Evolutionary conservation across 1,139 yeast species (phyloP).

Genomic region (Debaryomycetaceae sp.): DNA sequence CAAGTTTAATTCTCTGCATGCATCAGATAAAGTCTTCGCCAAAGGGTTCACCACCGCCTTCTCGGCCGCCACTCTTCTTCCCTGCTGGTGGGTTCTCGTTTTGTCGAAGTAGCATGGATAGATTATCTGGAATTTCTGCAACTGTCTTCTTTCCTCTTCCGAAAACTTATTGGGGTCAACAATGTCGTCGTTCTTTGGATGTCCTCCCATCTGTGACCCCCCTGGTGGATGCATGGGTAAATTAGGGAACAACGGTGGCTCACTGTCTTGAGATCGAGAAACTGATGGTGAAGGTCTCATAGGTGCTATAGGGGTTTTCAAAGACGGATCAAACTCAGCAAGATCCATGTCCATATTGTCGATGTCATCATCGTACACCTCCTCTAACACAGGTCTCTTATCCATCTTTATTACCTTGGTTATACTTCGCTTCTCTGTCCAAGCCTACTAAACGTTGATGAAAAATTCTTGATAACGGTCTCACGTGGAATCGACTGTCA

Average conservation of each 20-base stretch:
- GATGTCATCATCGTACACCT: slow-evolving; percentile 82
- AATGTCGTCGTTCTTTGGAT: slow-evolving; percentile 17
- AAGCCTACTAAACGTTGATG: too few species aligned
- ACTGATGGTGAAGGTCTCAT: slow-evolving; percentile 54
- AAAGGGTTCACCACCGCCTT: slow-evolving; percentile 82
- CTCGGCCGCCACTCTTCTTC: slow-evolving; percentile 69
- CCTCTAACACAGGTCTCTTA: slow-evolving; percentile 75
- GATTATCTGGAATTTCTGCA: slow-evolving; percentile 65
- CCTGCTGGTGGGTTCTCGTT: slow-evolving; percentile 70
- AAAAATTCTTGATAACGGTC: too few species aligned
- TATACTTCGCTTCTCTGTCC: too few species aligned
- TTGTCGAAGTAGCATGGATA: slow-evolving; percentile 93
- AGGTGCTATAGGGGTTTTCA: slow-evolving; percentile 70
- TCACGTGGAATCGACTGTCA: too few species aligned
- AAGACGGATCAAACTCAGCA: slow-evolving; percentile 80
- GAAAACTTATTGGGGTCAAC: slow-evolving; percentile 37
- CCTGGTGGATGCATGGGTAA: slow-evolving; percentile 3
- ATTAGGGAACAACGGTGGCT: slow-evolving; percentile 12
- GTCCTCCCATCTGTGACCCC: slow-evolving; percentile 1
- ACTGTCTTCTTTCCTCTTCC: slow-evolving; percentile 55
- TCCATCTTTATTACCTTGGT: slow-evolving; percentile 23
- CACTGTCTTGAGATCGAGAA: slow-evolving; percentile 60
- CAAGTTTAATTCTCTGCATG: slow-evolving; percentile 44
- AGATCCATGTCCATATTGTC: slow-evolving; percentile 92
- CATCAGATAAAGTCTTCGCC: slow-evolving; percentile 78